Conservation (phyloP, 2,329 filamentous ascomycete genomes). For the Fusarium phyllophilum region DNA sequence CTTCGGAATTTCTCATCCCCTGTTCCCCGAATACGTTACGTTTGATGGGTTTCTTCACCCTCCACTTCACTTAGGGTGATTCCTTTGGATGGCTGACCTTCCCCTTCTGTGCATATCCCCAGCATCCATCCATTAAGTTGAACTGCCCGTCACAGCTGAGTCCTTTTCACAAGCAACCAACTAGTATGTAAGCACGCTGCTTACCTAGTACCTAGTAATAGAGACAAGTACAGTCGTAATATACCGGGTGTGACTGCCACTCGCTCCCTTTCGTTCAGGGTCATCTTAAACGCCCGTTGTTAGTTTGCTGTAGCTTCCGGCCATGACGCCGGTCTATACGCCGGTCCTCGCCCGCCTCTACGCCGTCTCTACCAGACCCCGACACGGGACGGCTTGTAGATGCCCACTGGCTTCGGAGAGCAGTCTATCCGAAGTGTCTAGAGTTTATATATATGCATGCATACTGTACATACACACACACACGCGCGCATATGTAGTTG, state of each 20-base stretch:
- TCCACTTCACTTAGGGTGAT: slow-evolving; percentile 7
- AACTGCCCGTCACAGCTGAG: neutral
- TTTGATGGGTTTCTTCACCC: slow-evolving; percentile 10
- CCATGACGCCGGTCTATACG: slow-evolving; percentile 10
- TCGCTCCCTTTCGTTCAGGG: slow-evolving; percentile 3
- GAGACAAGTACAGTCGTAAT: neutral
- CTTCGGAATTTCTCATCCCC: slow-evolving; percentile 20
- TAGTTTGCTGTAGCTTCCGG: neutral
- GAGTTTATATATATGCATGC: neutral
- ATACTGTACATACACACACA: neutral
- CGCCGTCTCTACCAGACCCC: slow-evolving; percentile 8
- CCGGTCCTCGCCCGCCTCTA: slow-evolving; percentile 16
- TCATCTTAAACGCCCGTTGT: slow-evolving; percentile 6
- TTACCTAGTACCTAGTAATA: neutral
- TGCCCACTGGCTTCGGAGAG: neutral
- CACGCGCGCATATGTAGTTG: neutral
- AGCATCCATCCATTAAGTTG: neutral
- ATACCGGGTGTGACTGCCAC: neutral
- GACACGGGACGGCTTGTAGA: neutral
- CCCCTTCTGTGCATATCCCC: slow-evolving; percentile 32
- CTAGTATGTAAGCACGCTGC: neutral
- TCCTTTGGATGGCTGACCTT: slow-evolving; percentile 23
- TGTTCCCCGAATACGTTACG: slow-evolving; percentile 26
- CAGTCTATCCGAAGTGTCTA: neutral
- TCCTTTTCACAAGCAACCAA: neutral